phyloP scores from a whole-genome alignment of 345 rosid species.

The Adansonia digitata region DNA sequence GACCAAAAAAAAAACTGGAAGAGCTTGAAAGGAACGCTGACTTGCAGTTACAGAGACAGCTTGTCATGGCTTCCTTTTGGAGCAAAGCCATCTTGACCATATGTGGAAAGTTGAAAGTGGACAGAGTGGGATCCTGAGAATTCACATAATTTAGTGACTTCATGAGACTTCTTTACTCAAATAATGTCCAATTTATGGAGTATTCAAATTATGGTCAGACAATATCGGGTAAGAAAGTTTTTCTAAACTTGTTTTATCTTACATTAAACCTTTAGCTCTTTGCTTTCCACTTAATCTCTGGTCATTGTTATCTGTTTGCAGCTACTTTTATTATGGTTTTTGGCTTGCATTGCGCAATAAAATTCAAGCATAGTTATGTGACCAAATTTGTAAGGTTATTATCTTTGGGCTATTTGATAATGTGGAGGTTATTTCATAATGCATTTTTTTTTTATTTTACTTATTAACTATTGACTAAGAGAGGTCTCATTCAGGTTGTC shows the following conservation, averaged over 20 bases:
- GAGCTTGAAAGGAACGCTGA: conserved; percentile 74
- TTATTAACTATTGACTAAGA: not conserved
- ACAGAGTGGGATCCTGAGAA: conserved; percentile 88
- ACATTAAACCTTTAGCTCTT: not conserved
- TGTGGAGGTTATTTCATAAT: conserved; percentile 3
- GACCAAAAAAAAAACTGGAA: conserved; percentile 55
- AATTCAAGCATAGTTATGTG: not conserved
- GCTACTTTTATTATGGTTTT: not conserved
- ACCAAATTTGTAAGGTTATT: not conserved
- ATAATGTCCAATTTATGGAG: conserved; percentile 84
- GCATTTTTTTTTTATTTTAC: not conserved
- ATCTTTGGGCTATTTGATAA: too few species aligned
- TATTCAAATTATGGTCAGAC: conserved; percentile 85
- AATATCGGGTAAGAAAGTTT: conserved; percentile 55
- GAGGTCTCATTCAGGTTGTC: not conserved
- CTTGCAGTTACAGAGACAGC: conserved; percentile 82
- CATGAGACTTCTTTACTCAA: conserved; percentile 62
- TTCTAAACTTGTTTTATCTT: conserved; percentile 2
- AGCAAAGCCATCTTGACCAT: conserved; percentile 65
- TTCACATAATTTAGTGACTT: conserved; percentile 78
- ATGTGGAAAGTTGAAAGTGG: conserved; percentile 76
- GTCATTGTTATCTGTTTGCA: not conserved
- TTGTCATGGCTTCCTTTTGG: conserved; percentile 88
- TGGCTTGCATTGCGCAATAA: not conserved
- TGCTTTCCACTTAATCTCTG: not conserved